Evolutionary conservation across 495 filamentous ascomycete genomes (phyloP), one percentile per base, ranked within the genome.

Genomic region (Tetracladium setigerum): DNA sequence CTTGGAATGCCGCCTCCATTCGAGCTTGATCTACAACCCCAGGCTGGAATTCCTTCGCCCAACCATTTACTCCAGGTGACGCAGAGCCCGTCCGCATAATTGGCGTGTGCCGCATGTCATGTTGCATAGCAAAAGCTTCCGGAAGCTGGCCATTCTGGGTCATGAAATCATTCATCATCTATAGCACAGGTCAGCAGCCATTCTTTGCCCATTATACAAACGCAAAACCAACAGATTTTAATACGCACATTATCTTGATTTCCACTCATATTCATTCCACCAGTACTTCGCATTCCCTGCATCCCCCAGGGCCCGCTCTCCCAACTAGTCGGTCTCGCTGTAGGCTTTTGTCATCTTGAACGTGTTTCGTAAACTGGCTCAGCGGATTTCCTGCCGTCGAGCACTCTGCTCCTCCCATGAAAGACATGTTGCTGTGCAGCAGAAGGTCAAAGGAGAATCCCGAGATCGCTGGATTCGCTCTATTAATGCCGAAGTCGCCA

Each of bases 361-460:
- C 85, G 62, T 95, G 87, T 63, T 97, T 98, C 24, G 86, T 84
- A 63, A 98, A 95, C 76, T 96, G 94, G 58, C 84, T 88, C 48
- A 98, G 82, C 45, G 94, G 94, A 66, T 97, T 98, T 58, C 82
- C 88, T 44, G 86, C 89, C 35, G 92, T 95, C 39, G 92, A 97
- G 74, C 92, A 98, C 68, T 97, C 92, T 54, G 89, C 86, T 55
- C 91, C 91, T 67, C 86, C 87, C 53, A 95, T 76, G 63, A 98
- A 95, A 17, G 89, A 94, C 92, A 95, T 95, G 9, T 33, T 33
- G 6, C 17, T 22, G 10, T 31, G n/a, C 3, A 27, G 22, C 7
- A 27, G 22, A 27, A 27, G 22, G 22, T 27, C 7, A 7, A 27
- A 27, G 7, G 22, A 27, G 22, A 27, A 27, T 27, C 7, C 22